Conservation (phyloP, 2,329 filamentous ascomycete genomes). For the Knufia petricola region DNA sequence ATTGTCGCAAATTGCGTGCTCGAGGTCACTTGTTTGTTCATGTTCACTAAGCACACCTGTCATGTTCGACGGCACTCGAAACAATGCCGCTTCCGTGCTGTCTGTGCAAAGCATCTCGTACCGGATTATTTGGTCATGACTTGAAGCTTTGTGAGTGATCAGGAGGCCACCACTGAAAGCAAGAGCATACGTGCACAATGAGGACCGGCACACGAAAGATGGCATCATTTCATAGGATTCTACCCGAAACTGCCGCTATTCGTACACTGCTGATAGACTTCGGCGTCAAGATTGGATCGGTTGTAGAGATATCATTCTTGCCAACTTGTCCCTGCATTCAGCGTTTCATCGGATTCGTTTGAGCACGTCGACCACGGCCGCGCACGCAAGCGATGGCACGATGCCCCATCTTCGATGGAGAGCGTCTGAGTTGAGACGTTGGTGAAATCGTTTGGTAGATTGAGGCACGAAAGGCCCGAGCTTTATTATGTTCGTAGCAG, state of each 20-base stretch:
- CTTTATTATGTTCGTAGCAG: neutral
- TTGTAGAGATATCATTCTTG: neutral
- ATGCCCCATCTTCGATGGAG: neutral
- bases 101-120: neutral
- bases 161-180: neutral
- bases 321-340: neutral
- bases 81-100: neutral
- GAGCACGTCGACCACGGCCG: neutral
- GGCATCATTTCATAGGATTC: constrained; percentile 3
- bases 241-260: constrained; percentile 1
- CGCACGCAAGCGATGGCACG: neutral
- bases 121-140: neutral
- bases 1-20: neutral
- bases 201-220: neutral
- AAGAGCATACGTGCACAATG: neutral
- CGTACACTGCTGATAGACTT: neutral
- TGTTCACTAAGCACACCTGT: neutral
- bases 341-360: neutral
- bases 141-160: constrained; percentile 2
- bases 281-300: neutral
- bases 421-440: neutral
- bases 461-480: neutral
- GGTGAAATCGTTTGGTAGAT: constrained; percentile 1
- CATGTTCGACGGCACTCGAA: neutral
- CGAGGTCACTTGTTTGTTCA: neutral